Conservation (phyloP, 2,329 filamentous ascomycete genomes). For the Colletotrichum noveboracense region DNA sequence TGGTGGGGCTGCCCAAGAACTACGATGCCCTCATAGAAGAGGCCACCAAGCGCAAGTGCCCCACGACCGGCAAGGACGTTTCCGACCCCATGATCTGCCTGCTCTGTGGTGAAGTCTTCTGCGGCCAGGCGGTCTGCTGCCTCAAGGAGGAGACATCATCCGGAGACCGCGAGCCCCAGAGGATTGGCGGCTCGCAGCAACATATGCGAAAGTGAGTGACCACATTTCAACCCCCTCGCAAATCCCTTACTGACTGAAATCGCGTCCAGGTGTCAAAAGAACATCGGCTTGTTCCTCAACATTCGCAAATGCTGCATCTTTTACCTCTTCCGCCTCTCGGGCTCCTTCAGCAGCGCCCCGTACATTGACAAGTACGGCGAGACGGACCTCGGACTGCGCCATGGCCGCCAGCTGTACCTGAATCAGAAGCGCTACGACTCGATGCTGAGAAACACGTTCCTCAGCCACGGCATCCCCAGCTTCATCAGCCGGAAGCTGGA, state of each 20-base stretch:
- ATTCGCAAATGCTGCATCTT: slow-evolving; percentile 94
- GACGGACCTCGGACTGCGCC: slow-evolving; percentile 86
- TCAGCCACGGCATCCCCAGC: slow-evolving; percentile 85
- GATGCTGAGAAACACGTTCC: slow-evolving; percentile 83
- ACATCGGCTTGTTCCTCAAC: slow-evolving; percentile 93
- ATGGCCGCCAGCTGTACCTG: slow-evolving; percentile 87
- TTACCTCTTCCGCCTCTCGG: slow-evolving; percentile 81
- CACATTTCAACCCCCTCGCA: neutral
- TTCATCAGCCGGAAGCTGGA: slow-evolving; percentile 90
- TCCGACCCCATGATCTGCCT: slow-evolving; percentile 91
- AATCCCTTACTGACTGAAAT: slow-evolving; percentile 25
- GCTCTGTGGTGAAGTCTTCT: slow-evolving; percentile 96
- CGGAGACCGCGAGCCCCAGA: slow-evolving; percentile 43
- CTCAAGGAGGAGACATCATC: slow-evolving; percentile 63
- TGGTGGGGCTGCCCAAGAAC: slow-evolving; percentile 89
- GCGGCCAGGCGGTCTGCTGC: slow-evolving; percentile 92
- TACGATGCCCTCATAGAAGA: slow-evolving; percentile 94
- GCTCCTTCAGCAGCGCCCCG: slow-evolving; percentile 85
- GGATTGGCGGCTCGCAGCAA: slow-evolving; percentile 85
- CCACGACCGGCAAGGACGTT: slow-evolving; percentile 88
- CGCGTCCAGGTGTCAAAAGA: slow-evolving; percentile 75
- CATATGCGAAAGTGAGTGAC: slow-evolving; percentile 80
- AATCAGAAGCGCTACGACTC: slow-evolving; percentile 95
- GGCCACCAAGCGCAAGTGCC: slow-evolving; percentile 82
- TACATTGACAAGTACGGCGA: slow-evolving; percentile 97